Evolutionary conservation across 441 rosid genomes (phyloP).

Genomic region (Jatropha podagrica): DNA sequence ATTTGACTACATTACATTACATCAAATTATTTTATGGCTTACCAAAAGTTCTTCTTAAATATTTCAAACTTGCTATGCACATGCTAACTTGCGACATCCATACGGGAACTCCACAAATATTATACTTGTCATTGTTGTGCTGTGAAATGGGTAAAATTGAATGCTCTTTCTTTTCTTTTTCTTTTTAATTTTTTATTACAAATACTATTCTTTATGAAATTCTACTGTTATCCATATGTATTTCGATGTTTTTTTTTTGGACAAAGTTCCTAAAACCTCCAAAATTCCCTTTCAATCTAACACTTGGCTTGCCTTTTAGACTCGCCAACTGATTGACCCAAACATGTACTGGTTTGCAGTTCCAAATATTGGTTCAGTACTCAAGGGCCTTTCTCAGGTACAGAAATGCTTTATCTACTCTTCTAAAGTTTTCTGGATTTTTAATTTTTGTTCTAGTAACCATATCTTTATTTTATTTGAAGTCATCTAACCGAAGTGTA

Average conservation of each 20-base stretch:
- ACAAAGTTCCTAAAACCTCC: not conserved
- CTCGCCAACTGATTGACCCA: constrained; percentile 86
- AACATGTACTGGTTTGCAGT: constrained; percentile 91
- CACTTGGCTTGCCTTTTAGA: constrained; percentile 40
- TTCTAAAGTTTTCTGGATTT: not conserved
- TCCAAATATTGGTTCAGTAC: constrained; percentile 76
- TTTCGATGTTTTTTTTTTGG: constrained; percentile 6
- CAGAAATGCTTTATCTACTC: constrained; percentile 5
- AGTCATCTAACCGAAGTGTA: not conserved
- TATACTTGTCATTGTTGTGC: not conserved
- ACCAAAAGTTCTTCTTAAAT: not conserved
- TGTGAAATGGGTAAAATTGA: not conserved
- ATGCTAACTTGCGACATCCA: not conserved
- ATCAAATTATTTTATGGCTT: no score
- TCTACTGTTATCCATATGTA: not conserved
- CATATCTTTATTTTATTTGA: not conserved
- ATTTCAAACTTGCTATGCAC: not conserved
- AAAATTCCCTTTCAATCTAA: constrained; percentile 21
- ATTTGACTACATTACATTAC: no score
- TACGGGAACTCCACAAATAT: not conserved
- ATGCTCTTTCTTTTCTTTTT: not conserved
- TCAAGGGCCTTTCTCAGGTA: constrained; percentile 92
- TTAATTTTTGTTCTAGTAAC: not conserved
- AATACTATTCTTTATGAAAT: not conserved
- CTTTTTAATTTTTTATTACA: not conserved